Evolutionary conservation across 139 green algal species (phyloP), one percentile per base, ranked within the genome.

Genomic region (Pseudopediastrum boryanum): DNA sequence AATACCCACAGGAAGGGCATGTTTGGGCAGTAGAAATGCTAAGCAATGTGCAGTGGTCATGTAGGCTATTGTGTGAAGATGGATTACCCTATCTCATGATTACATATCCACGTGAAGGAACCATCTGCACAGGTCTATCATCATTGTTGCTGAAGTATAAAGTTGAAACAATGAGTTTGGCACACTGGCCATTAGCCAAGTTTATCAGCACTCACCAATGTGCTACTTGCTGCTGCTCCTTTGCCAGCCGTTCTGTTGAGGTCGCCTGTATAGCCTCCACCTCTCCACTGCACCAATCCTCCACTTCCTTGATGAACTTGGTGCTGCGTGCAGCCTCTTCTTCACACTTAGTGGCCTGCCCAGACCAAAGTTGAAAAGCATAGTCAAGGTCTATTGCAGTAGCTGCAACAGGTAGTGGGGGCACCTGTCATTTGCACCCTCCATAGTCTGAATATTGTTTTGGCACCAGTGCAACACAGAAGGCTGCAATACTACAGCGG

Each of bases 211-310:
- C 81, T 65, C 44, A 86, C 81, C 70, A 83, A 41, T 81, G 48
- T 2, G 33, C 8, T n/a, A 66, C 63, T 27, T 43, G 2, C 25
- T 51, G 62, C 16, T 81, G 38, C 9, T 50, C 72, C 4, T 54
- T 27, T 29, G 62, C 56, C 27, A 78, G 2, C 44, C 75, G 31
- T 42, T 41, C 41, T 31, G 41, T 35, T 5, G 48, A 23, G 33
- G 48, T 38, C 21, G 76, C 56, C 31, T 75, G 73, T 4, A 82
- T 25, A 0, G 80, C 80, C 42, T 78, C 80, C 35, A 85, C 65
- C 54, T 85, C 80, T n/a, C 80, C 80, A 33, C 78, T 52, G 2
- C 52, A 79, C 80, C 80, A 85, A 58, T 85, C 52, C 43, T 82
- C 80, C 5, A 82, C 80, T 19, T 85, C 73, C 3, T 33, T 35